A percentile compares a stretch with the other conserved stretches of the same genome.
Evolutionary conservation across 345 rosid species (phyloP).

Genomic region (Euphorbia pulcherrima): DNA sequence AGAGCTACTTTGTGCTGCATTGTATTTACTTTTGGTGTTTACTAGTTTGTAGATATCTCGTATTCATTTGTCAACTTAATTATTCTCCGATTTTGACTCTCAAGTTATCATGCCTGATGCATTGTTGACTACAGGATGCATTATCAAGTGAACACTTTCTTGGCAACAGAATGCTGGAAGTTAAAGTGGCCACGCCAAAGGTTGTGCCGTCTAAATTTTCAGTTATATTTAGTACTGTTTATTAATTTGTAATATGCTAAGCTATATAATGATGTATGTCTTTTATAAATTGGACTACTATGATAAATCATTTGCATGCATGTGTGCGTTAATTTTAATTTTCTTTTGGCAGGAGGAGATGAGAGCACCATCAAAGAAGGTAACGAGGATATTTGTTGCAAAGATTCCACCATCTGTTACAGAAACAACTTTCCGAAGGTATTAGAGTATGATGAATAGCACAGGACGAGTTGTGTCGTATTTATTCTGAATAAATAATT

Average conservation of each 20-base stretch:
- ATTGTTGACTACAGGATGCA: constrained; percentile 46
- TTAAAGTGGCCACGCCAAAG: constrained; percentile 95
- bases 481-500: constrained; percentile 10
- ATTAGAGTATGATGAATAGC: constrained; percentile 12
- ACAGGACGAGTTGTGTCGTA: background rate
- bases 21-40: background rate
- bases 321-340: constrained; percentile 10
- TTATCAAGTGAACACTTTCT: constrained; percentile 74
- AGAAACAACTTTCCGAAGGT: constrained; percentile 84
- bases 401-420: constrained; percentile 82
- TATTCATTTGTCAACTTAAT: background rate
- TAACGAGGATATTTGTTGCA: constrained; percentile 88
- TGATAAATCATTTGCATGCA: background rate
- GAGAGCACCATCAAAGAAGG: constrained; percentile 83
- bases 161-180: constrained; percentile 85
- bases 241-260: background rate
- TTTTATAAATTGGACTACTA: background rate
- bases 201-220: constrained; percentile 31
- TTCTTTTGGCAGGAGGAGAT: constrained; percentile 75
- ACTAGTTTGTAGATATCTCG: background rate
- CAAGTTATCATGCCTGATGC: background rate
- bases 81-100: no score
- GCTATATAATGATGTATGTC: constrained; percentile 1
- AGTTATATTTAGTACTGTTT: background rate
- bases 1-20: background rate